Conservation (phyloP, 345 rosid species). For the Lepidium didymum region DNA sequence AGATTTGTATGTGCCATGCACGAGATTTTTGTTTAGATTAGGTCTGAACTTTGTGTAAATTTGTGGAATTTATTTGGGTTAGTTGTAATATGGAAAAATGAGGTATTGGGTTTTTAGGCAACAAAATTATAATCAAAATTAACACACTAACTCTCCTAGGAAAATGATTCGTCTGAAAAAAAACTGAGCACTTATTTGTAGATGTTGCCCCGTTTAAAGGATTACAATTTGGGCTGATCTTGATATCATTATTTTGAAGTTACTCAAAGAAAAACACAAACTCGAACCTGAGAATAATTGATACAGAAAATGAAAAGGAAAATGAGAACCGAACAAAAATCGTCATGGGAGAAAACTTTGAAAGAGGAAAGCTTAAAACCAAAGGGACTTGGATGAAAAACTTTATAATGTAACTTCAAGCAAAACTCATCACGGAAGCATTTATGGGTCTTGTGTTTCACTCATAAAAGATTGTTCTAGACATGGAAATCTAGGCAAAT, state of each 20-base stretch:
- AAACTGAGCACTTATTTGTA: conserved; percentile 42
- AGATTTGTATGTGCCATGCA: too few species aligned
- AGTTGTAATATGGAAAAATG: too few species aligned
- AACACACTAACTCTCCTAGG: not conserved
- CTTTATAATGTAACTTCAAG: not conserved
- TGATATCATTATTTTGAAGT: conserved; percentile 63
- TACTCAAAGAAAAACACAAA: conserved; percentile 70
- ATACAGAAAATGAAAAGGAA: not conserved
- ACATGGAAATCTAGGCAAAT: not conserved
- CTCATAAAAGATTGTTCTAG: not conserved
- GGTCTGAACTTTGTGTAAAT: too few species aligned
- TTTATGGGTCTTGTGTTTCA: not conserved
- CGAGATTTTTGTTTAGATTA: too few species aligned
- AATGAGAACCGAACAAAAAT: not conserved
- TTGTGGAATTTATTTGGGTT: too few species aligned
- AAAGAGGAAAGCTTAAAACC: conserved; percentile 70
- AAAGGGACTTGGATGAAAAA: not conserved
- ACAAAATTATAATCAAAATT: too few species aligned
- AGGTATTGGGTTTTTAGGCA: too few species aligned
- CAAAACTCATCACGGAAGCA: not conserved
- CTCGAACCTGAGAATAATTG: conserved; percentile 46
- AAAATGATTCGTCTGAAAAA: not conserved
- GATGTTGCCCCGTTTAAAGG: conserved; percentile 59
- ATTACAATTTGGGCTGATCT: conserved; percentile 85
- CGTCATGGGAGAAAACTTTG: conserved; percentile 65